Conservation (phyloP, 2,329 filamentous ascomycete genomes). For the Biscogniauxia sp. region DNA sequence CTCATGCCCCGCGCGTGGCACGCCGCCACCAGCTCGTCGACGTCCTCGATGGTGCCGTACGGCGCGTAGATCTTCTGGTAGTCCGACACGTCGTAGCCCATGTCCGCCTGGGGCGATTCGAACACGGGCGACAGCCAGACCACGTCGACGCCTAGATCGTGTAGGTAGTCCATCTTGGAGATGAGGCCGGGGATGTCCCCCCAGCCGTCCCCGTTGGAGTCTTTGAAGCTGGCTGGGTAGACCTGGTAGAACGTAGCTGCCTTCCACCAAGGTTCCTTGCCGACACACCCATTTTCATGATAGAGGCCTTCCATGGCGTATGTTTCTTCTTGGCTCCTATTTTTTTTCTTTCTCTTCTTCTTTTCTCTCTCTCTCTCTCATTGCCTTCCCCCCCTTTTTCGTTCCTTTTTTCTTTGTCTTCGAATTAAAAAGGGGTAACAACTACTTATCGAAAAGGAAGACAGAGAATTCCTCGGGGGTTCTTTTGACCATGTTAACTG, state of each 20-base stretch:
- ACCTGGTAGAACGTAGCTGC: conserved; percentile 58
- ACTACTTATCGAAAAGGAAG: background rate
- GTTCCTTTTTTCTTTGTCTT: too few relatives aligned
- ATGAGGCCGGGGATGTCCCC: conserved; percentile 64
- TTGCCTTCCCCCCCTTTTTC: too few relatives aligned
- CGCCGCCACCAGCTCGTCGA: conserved; percentile 59
- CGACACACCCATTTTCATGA: conserved; percentile 24
- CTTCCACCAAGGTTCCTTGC: conserved; percentile 49
- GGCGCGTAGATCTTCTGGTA: conserved; percentile 64
- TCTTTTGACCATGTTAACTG: background rate
- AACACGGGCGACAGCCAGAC: conserved; percentile 69
- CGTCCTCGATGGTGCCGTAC: conserved; percentile 66
- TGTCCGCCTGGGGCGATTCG: conserved; percentile 62
- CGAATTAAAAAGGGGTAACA: too few relatives aligned
- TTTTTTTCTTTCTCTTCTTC: too few relatives aligned
- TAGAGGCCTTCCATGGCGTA: conserved; percentile 35
- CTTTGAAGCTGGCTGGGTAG: conserved; percentile 58
- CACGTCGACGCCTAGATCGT: conserved; percentile 59
- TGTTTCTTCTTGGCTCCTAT: background rate
- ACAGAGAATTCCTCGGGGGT: background rate
- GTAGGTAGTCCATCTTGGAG: conserved; percentile 60
- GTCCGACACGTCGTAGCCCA: conserved; percentile 69
- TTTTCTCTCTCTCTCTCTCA: too few relatives aligned
- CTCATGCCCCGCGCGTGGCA: conserved; percentile 64
- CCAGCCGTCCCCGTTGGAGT: conserved; percentile 51